These are phyloP conservation scores for Closterium sp. DNA, from an alignment of 139 green algal species.

Conservation along the genomic window DNA sequence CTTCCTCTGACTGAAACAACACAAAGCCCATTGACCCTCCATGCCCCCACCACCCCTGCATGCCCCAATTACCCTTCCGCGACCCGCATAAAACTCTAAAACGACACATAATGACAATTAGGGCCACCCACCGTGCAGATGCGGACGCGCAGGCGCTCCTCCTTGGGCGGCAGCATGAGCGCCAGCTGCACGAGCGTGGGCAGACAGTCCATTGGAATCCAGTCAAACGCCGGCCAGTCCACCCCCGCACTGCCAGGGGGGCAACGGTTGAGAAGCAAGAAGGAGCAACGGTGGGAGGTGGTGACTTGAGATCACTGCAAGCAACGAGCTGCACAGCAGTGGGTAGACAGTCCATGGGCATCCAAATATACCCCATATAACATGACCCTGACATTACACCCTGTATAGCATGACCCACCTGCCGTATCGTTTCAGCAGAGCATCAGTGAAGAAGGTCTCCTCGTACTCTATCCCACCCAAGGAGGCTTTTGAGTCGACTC, in stretches of 20 bases:
- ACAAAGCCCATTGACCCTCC: not conserved
- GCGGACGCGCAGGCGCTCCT: conserved; percentile 35
- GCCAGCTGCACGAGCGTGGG: conserved; percentile 39
- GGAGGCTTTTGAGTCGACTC: too few relatives aligned
- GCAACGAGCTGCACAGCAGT: conserved; percentile 7
- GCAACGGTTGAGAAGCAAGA: too few relatives aligned
- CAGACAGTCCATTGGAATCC: conserved; percentile 37
- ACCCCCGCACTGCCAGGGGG: not conserved
- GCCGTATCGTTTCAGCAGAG: conserved; percentile 7
- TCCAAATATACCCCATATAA: not conserved
- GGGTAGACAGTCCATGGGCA: conserved; percentile 33
- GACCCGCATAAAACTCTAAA: too few relatives aligned
- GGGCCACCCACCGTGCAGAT: not conserved
- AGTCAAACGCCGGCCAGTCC: conserved; percentile 43
- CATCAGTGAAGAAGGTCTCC: conserved; percentile 17
- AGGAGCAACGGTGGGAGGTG: not conserved
- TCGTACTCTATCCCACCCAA: too few relatives aligned
- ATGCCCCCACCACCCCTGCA: too few relatives aligned
- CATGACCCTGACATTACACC: too few relatives aligned
- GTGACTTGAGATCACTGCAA: not conserved
- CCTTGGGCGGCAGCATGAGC: conserved; percentile 39
- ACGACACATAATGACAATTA: too few relatives aligned
- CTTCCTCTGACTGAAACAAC: too few relatives aligned
- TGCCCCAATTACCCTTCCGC: too few relatives aligned
- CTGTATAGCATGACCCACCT: too few relatives aligned